Conservation (phyloP, 2,329 filamentous ascomycete genomes). For the Fusarium odoratissimum region DNA sequence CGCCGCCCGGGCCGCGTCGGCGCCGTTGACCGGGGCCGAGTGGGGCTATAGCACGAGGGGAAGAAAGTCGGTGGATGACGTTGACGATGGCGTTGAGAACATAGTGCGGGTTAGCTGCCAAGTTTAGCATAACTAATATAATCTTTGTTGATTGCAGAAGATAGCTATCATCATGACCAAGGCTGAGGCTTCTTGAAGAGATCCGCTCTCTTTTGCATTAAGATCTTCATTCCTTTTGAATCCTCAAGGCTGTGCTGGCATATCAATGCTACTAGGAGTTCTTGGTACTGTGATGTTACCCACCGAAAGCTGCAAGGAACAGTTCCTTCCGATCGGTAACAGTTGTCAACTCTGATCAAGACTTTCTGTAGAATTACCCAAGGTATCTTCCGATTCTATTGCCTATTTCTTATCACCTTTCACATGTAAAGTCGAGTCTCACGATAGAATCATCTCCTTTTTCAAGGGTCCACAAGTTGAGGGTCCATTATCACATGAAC, state of each 20-base stretch:
- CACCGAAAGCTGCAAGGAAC: slow-evolving; percentile 3
- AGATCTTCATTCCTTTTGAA: neutral
- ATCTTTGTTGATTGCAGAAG: neutral
- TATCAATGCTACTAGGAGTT: neutral
- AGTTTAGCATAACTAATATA: neutral
- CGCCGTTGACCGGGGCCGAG: slow-evolving; percentile 27
- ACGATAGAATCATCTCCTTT: neutral
- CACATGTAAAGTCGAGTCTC: neutral
- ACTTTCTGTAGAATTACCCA: neutral
- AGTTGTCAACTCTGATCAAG: neutral
- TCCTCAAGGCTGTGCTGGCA: neutral
- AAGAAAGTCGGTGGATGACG: slow-evolving; percentile 4
- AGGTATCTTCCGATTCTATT: neutral
- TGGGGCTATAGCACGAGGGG: neutral
- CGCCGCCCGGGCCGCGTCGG: slow-evolving; percentile 16
- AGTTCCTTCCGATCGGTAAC: neutral
- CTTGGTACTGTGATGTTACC: slow-evolving; percentile 1
- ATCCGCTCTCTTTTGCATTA: neutral
- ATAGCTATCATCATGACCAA: neutral
- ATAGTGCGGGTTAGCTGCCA: neutral
- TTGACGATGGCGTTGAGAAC: slow-evolving; percentile 10
- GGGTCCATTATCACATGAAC: slow-evolving; percentile 41
- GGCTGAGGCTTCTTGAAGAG: neutral
- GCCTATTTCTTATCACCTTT: neutral
- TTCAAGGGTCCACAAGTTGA: slow-evolving; percentile 13